Evolutionary conservation across 2,329 filamentous ascomycete genomes (phyloP), one percentile per base, ranked within the genome.

Genomic region (Akanthomyces muscarius): DNA sequence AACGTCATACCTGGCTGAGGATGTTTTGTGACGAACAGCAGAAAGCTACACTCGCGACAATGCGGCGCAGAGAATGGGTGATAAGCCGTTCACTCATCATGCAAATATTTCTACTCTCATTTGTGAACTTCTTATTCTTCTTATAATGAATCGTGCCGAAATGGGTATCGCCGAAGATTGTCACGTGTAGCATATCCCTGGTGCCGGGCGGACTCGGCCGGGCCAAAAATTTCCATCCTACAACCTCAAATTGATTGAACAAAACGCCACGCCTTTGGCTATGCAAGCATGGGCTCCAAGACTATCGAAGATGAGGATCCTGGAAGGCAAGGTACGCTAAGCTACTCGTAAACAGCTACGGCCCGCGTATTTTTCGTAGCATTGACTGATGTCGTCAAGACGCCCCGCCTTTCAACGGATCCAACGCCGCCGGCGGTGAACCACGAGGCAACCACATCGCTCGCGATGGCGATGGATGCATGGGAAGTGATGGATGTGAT

Each of bases 251-350:
- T 7, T 14, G 7, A 50, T 18, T 10, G 18, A 56, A 23, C 44
- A 8, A 33, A 56, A 50, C 10, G 28, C 2, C 11, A 25, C 16
- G 44, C 52, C 11, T 7, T 36, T 55, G 54, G 55, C 23, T 48
- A 63, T 63, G 62, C 62, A 63, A 60, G 48, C 50, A 63, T 63
- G 62, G 62, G 62, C 50, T 63, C 62, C 55, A 63, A 63, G 33
- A 60, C 62, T 55, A 6, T 59, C 16, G 62, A 63, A 63, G 50
- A 63, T 50, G 62, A 59, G 50, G 62, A 63, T 41, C 54, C 47
- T 16, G 54, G 62, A 48, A 53, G 55, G 48, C 62, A 63, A 54
- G 62, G 62, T 63, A 59, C 18, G 62, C 41, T 28, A 36, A 25
- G 13, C 38, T 23, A n/a, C 14, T 16, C 47, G 23, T 14, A 18